Conservation (phyloP, 108 stramenopile species). For the Nitzschia sp. region DNA sequence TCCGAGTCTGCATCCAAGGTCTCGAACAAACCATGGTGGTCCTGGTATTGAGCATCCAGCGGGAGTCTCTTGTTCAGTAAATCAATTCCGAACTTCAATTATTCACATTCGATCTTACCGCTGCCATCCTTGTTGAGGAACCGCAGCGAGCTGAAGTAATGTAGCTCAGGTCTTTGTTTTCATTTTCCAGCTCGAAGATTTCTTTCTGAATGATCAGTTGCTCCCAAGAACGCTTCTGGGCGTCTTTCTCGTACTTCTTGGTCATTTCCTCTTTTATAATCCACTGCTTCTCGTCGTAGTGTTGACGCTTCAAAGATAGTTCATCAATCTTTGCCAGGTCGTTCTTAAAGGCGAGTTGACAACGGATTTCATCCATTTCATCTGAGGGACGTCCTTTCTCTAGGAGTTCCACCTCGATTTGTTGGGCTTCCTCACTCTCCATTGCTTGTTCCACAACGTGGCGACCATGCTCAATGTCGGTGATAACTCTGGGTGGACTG, state of each 20-base stretch:
- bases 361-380: background rate
- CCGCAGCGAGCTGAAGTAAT: conserved; percentile 9
- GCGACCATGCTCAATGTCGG: too few species aligned
- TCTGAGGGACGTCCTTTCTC: background rate
- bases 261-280: background rate
- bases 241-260: background rate
- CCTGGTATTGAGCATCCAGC: conserved; percentile 1
- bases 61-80: conserved; percentile 35
- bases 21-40: conserved; percentile 21
- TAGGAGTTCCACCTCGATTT: too few species aligned
- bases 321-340: background rate
- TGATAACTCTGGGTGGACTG: too few species aligned
- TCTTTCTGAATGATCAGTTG: background rate
- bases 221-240: background rate
- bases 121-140: conserved; percentile 28
- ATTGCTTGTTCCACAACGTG: too few species aligned
- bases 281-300: background rate
- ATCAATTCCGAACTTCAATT: conserved; percentile 30
- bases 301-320: background rate
- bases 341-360: background rate
- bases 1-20: conserved; percentile 24
- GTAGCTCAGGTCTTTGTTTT: conserved; percentile 22
- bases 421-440: too few species aligned
- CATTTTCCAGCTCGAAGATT: background rate
- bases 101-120: conserved; percentile 19